These are phyloP conservation scores for Boletus pseudopeckii DNA, from an alignment of 768 basidiomycete species.

Conservation along the genomic window DNA sequence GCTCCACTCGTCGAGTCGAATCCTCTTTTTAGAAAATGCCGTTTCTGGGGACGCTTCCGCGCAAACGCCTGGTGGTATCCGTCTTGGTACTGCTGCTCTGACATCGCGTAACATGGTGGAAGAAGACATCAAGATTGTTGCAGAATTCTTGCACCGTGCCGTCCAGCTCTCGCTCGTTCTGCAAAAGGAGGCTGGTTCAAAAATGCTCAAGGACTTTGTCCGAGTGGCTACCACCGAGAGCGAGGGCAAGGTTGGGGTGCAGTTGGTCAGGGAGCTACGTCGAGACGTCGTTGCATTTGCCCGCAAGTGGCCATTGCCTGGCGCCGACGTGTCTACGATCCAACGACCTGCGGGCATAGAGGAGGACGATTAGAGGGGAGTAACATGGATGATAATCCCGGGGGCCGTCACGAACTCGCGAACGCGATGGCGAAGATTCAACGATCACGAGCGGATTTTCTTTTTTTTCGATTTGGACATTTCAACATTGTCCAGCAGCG, in stretches of 20 bases:
- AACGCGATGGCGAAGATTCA: constrained; percentile 46
- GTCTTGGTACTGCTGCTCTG: constrained; percentile 89
- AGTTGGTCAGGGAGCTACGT: constrained; percentile 68
- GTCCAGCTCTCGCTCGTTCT: constrained; percentile 86
- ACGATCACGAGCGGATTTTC: constrained; percentile 39
- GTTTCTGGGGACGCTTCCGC: constrained; percentile 96
- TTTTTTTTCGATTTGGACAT: constrained; percentile 23
- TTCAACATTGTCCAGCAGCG: constrained; percentile 31
- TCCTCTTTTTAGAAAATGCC: constrained; percentile 70
- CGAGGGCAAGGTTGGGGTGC: constrained; percentile 68
- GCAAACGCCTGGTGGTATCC: constrained; percentile 94
- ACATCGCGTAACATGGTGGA: constrained; percentile 94
- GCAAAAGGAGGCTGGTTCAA: constrained; percentile 93
- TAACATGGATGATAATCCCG: background rate
- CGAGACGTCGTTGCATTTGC: constrained; percentile 83
- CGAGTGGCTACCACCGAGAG: constrained; percentile 66
- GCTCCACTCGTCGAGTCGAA: background rate
- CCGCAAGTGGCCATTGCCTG: constrained; percentile 87
- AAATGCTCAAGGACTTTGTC: constrained; percentile 95
- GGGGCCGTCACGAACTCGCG: background rate
- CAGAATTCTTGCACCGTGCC: constrained; percentile 87
- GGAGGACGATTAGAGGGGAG: constrained; percentile 40
- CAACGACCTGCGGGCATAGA: constrained; percentile 61
- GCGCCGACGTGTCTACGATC: constrained; percentile 54
- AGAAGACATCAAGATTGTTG: constrained; percentile 82